phyloP scores from a whole-genome alignment of 2,329 filamentous ascomycete species.

The Phaeosphaeria sp. region DNA sequence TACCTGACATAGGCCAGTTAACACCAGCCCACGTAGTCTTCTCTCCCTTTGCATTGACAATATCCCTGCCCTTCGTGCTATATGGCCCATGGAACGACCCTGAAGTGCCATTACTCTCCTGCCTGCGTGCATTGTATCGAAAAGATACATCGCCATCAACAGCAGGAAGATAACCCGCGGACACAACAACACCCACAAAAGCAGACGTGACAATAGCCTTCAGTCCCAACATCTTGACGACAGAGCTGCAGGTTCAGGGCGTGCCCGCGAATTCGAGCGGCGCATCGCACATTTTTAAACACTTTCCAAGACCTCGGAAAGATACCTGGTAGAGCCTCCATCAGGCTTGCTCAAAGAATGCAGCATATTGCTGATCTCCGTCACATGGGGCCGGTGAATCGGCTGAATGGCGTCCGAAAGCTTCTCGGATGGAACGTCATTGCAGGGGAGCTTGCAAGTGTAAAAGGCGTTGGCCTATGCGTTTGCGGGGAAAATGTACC shows the following conservation, averaged over 20 bases:
- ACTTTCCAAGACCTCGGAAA: slow-evolving; percentile 11
- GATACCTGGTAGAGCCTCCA: slow-evolving; percentile 12
- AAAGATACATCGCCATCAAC: slow-evolving; percentile 21
- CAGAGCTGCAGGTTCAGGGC: neutral
- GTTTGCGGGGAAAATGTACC: slow-evolving; percentile 10
- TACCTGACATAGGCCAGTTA: slow-evolving; percentile 61
- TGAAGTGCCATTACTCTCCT: slow-evolving; percentile 27
- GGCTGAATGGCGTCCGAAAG: slow-evolving; percentile 30
- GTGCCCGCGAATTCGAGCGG: slow-evolving; percentile 2
- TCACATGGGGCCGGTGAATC: slow-evolving; percentile 21
- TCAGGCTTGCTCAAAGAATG: slow-evolving; percentile 20
- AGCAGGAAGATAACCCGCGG: slow-evolving; percentile 24
- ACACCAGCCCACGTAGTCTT: slow-evolving; percentile 66
- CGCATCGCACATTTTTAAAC: slow-evolving; percentile 14
- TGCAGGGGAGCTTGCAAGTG: slow-evolving; percentile 14
- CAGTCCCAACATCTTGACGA: slow-evolving; percentile 24
- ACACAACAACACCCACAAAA: slow-evolving; percentile 20
- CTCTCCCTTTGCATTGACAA: slow-evolving; percentile 44
- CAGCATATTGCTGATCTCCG: slow-evolving; percentile 20
- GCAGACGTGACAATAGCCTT: slow-evolving; percentile 25
- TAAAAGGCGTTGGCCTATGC: neutral
- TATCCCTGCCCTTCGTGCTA: slow-evolving; percentile 47
- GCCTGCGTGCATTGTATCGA: slow-evolving; percentile 23
- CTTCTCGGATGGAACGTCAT: slow-evolving; percentile 8
- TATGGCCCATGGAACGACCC: slow-evolving; percentile 41